A percentile compares a stretch with the other conserved stretches of the same genome.
These are phyloP conservation scores for Aspergillus panamensis DNA, from an alignment of 495 filamentous ascomycete species.

Conservation along the genomic window DNA sequence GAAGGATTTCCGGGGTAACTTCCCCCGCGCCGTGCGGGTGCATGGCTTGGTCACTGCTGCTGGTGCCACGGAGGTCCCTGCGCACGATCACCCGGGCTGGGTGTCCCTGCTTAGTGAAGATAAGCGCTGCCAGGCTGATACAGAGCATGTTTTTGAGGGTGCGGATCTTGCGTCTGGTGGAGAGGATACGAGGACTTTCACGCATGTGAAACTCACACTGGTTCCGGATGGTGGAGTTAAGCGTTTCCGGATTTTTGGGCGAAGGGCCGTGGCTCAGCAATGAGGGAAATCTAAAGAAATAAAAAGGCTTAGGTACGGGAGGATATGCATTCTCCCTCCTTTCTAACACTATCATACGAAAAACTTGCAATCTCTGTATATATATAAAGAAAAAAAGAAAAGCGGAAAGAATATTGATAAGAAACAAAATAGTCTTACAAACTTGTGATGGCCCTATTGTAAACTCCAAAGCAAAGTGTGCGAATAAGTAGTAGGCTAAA, in stretches of 20 bases:
- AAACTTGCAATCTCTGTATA: background rate
- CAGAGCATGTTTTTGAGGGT: conserved; percentile 69
- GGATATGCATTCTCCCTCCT: no score
- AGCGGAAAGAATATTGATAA: background rate
- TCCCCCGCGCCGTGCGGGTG: conserved; percentile 68
- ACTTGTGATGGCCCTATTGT: background rate
- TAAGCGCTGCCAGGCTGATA: conserved; percentile 69
- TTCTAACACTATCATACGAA: background rate
- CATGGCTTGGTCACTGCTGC: conserved; percentile 56
- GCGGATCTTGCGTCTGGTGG: conserved; percentile 31
- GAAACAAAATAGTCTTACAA: background rate
- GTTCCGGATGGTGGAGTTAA: conserved; percentile 92
- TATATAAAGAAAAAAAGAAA: background rate
- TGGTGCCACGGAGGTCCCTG: conserved; percentile 47
- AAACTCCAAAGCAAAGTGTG: no score
- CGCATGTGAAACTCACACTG: conserved; percentile 84
- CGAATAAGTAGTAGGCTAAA: background rate
- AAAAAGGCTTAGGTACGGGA: no score
- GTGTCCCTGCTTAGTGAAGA: conserved; percentile 60
- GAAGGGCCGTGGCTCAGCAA: conserved; percentile 38
- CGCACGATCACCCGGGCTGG: conserved; percentile 64
- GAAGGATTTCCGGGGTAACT: conserved; percentile 87
- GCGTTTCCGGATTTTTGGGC: conserved; percentile 76
- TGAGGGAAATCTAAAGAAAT: background rate
- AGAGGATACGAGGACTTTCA: conserved; percentile 56